These are phyloP conservation scores for Globisporangium emineosum DNA, from an alignment of 352 stramenopile genomes.

Conservation along the genomic window DNA sequence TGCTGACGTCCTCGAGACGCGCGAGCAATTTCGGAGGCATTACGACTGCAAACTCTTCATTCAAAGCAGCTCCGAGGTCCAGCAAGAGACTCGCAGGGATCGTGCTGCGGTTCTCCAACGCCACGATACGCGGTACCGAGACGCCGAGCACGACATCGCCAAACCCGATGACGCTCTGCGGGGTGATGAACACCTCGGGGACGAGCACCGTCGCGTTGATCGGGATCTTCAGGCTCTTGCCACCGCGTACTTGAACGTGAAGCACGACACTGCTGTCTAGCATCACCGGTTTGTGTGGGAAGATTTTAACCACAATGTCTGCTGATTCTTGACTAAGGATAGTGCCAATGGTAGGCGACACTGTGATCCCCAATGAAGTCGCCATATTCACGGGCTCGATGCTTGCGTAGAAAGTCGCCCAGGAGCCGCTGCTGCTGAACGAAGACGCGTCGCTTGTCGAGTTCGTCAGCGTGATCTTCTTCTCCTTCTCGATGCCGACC, in stretches of 20 bases:
- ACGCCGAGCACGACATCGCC: constrained; percentile 80
- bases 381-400: constrained; percentile 44
- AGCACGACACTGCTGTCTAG: constrained; percentile 44
- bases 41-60: constrained; percentile 63
- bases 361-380: constrained; percentile 36
- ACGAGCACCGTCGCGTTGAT: constrained; percentile 67
- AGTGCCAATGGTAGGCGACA: constrained; percentile 36
- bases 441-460: constrained; percentile 13
- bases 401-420: constrained; percentile 45
- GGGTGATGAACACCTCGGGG: constrained; percentile 69
- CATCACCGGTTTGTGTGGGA: constrained; percentile 45
- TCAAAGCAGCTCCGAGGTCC: constrained; percentile 51
- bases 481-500: constrained; percentile 68
- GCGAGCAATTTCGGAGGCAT: constrained; percentile 48
- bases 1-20: constrained; percentile 72
- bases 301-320: constrained; percentile 53
- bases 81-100: constrained; percentile 82
- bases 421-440: constrained; percentile 17
- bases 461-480: constrained; percentile 49
- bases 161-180: constrained; percentile 53
- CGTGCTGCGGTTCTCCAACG: constrained; percentile 72
- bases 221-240: constrained; percentile 61
- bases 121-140: constrained; percentile 51
- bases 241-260: constrained; percentile 68
- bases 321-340: constrained; percentile 49